Evolutionary conservation across 257 asterid species (phyloP), one percentile per base, ranked within the genome.

Genomic region (Capsicum pubescens): DNA sequence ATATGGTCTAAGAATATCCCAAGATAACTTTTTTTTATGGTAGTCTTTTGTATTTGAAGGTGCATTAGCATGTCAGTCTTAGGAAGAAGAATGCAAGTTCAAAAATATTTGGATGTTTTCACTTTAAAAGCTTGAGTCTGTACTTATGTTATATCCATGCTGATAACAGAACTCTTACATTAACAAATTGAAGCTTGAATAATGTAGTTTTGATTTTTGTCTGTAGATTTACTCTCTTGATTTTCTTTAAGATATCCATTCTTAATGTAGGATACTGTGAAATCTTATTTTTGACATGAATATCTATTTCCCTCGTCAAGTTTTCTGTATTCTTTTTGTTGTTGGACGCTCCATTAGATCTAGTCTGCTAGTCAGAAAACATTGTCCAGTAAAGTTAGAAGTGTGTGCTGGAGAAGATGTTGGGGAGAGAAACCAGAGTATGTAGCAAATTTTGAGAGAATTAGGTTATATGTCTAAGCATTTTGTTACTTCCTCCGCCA

Each of bases 41-140:
- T 77, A 26, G 26, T 52, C 46, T 76, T 72, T 52, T 76, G 63
- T 52, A 52, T 76, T 52, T 76, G 63, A 76, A 76, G 48, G 81
- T 21, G 63, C 81, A 76, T 76, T 26, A 76, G 19, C 8, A 21
- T 3, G 14, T 50, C 39, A 74, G 44, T 72, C 59, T 48, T 74
- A 74, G 60, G 7, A 74, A 74, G 4, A 3, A 26, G 63, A 50
- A 52, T 14, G 63, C 12, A 52, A 52, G 58, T 21, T 26, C 1
- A 50, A 76, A 74, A 7, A 21, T 13, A 26, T 26, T 26, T 26
- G 32, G 1, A 19, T 39, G 5, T 39, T 39, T 39, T 77, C 63
- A 0, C 50, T 54, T 77, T 32, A 77, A 77, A 39, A 19, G 59
- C 48, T 26, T 26, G 82, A 77, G 21, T 54, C 12, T 52, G 26